Conservation (phyloP, 768 basidiomycete species). For the Lactarius hatsudake region DNA sequence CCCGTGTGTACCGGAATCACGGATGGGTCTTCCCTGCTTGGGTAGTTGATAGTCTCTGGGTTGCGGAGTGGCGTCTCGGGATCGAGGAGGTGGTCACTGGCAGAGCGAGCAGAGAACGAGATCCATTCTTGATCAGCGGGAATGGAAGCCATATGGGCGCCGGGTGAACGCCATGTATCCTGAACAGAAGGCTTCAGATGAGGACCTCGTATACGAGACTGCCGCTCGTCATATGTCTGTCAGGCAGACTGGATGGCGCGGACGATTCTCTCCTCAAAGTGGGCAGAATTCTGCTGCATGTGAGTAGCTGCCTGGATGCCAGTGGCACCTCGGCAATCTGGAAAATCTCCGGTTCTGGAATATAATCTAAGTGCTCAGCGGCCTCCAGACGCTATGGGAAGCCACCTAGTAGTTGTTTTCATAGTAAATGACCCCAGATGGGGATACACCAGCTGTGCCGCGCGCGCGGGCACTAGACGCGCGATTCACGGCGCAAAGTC, state of each 20-base stretch:
- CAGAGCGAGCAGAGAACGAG: slow-evolving; percentile 83
- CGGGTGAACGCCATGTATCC: slow-evolving; percentile 69
- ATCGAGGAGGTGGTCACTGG: slow-evolving; percentile 96
- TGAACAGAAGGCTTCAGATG: slow-evolving; percentile 47
- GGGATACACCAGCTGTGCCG: too few relatives aligned
- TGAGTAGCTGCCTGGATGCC: too few relatives aligned
- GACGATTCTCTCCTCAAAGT: slow-evolving; percentile 96
- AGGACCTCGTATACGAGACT: slow-evolving; percentile 56
- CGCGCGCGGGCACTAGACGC: too few relatives aligned
- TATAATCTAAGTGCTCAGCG: too few relatives aligned
- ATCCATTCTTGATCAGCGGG: slow-evolving; percentile 94
- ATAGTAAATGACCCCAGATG: too few relatives aligned
- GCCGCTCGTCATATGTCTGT: slow-evolving; percentile 96
- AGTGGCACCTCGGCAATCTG: too few relatives aligned
- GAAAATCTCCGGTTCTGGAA: too few relatives aligned
- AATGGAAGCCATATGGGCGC: slow-evolving; percentile 71
- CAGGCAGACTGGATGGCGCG: slow-evolving; percentile 94
- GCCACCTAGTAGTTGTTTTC: too few relatives aligned
- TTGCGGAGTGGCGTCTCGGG: slow-evolving; percentile 93
- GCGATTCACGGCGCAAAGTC: too few relatives aligned
- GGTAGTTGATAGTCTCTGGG: slow-evolving; percentile 74
- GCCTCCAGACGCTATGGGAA: too few relatives aligned
- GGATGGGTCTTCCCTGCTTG: slow-evolving; percentile 85
- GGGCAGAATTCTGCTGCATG: slow-evolving; percentile 95
- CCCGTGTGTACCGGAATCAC: slow-evolving; percentile 87